These are phyloP conservation scores for Kurtzmaniella quercitrusa DNA, from an alignment of 1,139 yeast species.

Conservation along the genomic window DNA sequence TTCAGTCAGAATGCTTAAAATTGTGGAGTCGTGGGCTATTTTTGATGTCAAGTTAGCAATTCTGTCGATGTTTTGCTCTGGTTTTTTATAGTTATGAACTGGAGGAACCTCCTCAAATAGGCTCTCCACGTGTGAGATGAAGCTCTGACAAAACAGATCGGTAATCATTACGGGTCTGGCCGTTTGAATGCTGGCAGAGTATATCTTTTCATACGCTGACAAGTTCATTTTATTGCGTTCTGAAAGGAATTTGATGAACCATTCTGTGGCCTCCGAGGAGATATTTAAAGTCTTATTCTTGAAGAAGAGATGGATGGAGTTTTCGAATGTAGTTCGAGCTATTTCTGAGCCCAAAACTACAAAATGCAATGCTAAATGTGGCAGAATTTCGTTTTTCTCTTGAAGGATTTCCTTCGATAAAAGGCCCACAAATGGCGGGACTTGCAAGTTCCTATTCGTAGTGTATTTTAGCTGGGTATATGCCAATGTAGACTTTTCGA, in stretches of 20 bases:
- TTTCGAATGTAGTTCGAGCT: conserved; percentile 1
- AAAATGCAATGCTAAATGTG: conserved; percentile 17
- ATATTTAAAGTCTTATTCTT: conserved; percentile 3
- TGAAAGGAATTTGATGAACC: conserved; percentile 19
- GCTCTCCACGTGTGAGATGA: conserved; percentile 25
- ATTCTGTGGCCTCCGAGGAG: conserved; percentile 17
- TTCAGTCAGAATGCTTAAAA: background rate
- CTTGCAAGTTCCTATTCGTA: conserved; percentile 7
- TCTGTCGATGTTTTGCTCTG: conserved; percentile 27
- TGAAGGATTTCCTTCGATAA: conserved; percentile 18
- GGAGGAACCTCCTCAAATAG: conserved; percentile 27
- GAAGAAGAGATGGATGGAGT: conserved; percentile 3
- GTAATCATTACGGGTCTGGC: conserved; percentile 9
- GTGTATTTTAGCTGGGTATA: conserved; percentile 3
- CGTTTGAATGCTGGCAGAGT: conserved; percentile 8
- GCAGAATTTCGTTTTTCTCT: conserved; percentile 13
- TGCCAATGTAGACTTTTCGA: conserved; percentile 16
- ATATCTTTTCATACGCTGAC: conserved; percentile 20
- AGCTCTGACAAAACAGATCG: conserved; percentile 18
- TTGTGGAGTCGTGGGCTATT: conserved; percentile 8
- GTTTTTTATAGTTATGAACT: conserved; percentile 33
- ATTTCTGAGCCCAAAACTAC: conserved; percentile 20
- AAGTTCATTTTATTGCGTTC: conserved; percentile 15
- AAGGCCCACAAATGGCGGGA: conserved; percentile 27
- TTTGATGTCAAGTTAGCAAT: conserved; percentile 20